Percentiles rank a stretch among this genome's conserved stretches.
Evolutionary conservation across 1,284 basidiomycete species (phyloP).

Genomic region (Flammula alnicola): DNA sequence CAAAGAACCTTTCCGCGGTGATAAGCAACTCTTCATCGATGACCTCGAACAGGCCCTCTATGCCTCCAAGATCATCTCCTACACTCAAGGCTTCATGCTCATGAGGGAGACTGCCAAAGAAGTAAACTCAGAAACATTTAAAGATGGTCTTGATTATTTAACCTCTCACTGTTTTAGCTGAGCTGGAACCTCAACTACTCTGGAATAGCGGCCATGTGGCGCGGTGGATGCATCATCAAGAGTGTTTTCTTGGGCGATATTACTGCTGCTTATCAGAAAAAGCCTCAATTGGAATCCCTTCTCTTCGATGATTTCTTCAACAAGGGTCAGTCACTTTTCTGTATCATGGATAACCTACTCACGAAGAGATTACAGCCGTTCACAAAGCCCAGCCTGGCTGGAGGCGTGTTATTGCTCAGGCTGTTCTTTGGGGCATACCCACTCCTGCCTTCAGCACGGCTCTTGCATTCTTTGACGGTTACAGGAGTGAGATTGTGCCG

Average conservation of each 20-base stretch:
- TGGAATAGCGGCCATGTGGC: conserved; percentile 99
- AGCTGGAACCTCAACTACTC: conserved; percentile 92
- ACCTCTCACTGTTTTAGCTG: conserved; percentile 44
- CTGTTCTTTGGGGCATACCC: conserved; percentile 97
- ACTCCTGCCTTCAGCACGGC: conserved; percentile 96
- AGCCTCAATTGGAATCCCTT: conserved; percentile 86
- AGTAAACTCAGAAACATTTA: conserved; percentile 48
- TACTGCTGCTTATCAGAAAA: conserved; percentile 91
- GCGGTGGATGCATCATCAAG: conserved; percentile 99
- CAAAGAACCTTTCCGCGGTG: conserved; percentile 93
- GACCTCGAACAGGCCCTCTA: conserved; percentile 99
- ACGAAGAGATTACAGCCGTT: conserved; percentile 57
- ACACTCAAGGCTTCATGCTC: conserved; percentile 99
- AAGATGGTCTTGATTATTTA: conserved; percentile 1
- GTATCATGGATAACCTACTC: background rate
- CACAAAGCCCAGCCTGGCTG: conserved; percentile 97
- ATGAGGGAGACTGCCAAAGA: conserved; percentile 99
- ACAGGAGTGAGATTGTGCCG: conserved; percentile 89
- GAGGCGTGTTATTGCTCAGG: conserved; percentile 97
- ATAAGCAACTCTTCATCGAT: conserved; percentile 99
- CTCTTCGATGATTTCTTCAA: conserved; percentile 99
- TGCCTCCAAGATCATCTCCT: conserved; percentile 99
- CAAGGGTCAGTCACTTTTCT: conserved; percentile 62
- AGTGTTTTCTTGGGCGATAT: conserved; percentile 96
- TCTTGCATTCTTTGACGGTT: conserved; percentile 99